Evolutionary conservation across 768 basidiomycete genomes (phyloP).

Genomic region (Auriscalpium microsporum): DNA sequence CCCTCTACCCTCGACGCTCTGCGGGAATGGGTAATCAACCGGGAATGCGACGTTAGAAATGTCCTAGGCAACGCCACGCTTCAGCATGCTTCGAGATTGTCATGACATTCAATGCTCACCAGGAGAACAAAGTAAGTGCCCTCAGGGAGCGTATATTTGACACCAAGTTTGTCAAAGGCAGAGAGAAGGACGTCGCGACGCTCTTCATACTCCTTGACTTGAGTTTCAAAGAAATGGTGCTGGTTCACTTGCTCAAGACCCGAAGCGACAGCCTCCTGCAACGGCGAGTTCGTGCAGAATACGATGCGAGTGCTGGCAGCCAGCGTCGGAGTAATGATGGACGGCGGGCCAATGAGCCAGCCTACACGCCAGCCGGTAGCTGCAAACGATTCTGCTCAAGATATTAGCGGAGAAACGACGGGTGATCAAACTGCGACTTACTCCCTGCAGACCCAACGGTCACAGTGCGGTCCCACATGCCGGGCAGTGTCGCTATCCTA

Average conservation of each 20-base stretch:
- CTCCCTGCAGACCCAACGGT: slow-evolving; percentile 95
- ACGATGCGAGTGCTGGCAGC: slow-evolving; percentile 91
- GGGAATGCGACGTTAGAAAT: slow-evolving; percentile 74
- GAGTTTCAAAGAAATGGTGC: slow-evolving; percentile 69
- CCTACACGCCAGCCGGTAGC: slow-evolving; percentile 97
- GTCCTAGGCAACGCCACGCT: slow-evolving; percentile 37
- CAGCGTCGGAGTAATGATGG: slow-evolving; percentile 77
- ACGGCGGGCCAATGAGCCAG: slow-evolving; percentile 85
- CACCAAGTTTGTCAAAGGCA: slow-evolving; percentile 74
- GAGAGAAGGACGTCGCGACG: slow-evolving; percentile 65
- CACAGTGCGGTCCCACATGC: slow-evolving; percentile 98
- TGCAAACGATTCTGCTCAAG: slow-evolving; percentile 75
- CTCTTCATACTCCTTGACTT: slow-evolving; percentile 71
- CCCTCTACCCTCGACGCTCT: slow-evolving; percentile 66
- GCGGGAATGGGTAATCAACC: slow-evolving; percentile 76
- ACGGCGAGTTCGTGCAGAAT: slow-evolving; percentile 89
- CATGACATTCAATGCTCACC: slow-evolving; percentile 33
- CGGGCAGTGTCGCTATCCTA: slow-evolving; percentile 88
- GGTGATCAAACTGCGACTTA: slow-evolving; percentile 26
- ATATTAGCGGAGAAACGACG: not conserved
- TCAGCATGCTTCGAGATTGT: no score
- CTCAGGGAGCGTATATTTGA: slow-evolving; percentile 82
- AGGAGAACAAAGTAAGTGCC: slow-evolving; percentile 88
- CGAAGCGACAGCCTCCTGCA: slow-evolving; percentile 90
- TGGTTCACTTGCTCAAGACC: slow-evolving; percentile 75